Evolutionary conservation across 257 asterid genomes (phyloP).

Genomic region (Ehretia macrophylla): DNA sequence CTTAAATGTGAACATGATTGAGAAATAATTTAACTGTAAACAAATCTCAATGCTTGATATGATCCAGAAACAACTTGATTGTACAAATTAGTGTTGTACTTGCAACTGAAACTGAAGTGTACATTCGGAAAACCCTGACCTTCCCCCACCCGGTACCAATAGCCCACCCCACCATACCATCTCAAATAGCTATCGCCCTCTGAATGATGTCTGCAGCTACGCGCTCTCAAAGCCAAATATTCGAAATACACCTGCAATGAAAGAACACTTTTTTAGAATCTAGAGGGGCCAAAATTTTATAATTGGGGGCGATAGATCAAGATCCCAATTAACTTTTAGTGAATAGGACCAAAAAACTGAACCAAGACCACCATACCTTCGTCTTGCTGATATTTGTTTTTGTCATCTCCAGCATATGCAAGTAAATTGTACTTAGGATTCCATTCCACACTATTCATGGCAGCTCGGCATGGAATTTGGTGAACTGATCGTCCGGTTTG

Average conservation of each 20-base stretch:
- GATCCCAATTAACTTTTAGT: background rate
- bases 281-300: background rate
- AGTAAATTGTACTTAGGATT: constrained; percentile 85
- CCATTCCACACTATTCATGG: constrained; percentile 99
- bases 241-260: constrained; percentile 68
- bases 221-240: constrained; percentile 85
- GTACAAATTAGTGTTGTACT: too few relatives aligned
- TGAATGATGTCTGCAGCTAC: constrained; percentile 13
- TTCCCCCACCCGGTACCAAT: too few relatives aligned
- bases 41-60: too few relatives aligned
- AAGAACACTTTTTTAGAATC: constrained; percentile 4
- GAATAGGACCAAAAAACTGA: background rate
- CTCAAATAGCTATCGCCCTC: too few relatives aligned
- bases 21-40: too few relatives aligned
- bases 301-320: background rate
- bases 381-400: constrained; percentile 84
- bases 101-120: too few relatives aligned
- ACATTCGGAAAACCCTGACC: too few relatives aligned
- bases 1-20: too few relatives aligned
- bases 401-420: constrained; percentile 98
- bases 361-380: constrained; percentile 46
- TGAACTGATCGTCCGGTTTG: constrained; percentile 78
- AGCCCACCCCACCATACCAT: too few relatives aligned
- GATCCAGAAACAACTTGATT: too few relatives aligned
- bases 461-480: constrained; percentile 94